A percentile compares a stretch with the other conserved stretches of the same genome.
phyloP scores from a whole-genome alignment of 179 eudicot species.

The Carnegiea gigantea region DNA sequence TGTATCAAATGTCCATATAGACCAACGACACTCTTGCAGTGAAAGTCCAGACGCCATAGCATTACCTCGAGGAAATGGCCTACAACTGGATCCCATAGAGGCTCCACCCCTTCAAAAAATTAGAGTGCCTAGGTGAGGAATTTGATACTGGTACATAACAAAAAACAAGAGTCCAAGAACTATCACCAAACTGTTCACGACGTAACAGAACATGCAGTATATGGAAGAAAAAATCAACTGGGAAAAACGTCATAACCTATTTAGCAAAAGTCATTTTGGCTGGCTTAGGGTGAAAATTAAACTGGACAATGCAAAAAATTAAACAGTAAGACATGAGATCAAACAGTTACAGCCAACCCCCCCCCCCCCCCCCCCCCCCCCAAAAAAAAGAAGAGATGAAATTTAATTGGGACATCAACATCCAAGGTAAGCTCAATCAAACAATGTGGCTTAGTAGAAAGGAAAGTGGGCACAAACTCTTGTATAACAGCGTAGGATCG shows the following conservation, averaged over 20 bases:
- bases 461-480: no score
- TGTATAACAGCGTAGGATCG: no score
- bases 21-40: conserved; percentile 12
- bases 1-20: conserved; percentile 12
- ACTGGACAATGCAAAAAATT: not conserved
- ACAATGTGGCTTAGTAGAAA: no score
- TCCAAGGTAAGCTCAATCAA: not conserved
- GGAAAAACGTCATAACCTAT: not conserved
- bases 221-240: not conserved
- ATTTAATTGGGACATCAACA: not conserved
- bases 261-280: not conserved
- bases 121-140: not conserved
- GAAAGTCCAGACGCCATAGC: conserved; percentile 8
- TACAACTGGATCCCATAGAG: conserved; percentile 84
- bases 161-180: not conserved
- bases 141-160: not conserved
- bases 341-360: not conserved
- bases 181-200: conserved; percentile 3
- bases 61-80: conserved; percentile 91
- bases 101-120: conserved; percentile 76
- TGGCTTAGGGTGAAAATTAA: not conserved
- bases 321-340: not conserved
- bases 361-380: no score
- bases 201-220: not conserved
- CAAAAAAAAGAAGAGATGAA: not conserved